phyloP scores from a whole-genome alignment of 768 basidiomycete genomes.

The Boletus bicolor region DNA sequence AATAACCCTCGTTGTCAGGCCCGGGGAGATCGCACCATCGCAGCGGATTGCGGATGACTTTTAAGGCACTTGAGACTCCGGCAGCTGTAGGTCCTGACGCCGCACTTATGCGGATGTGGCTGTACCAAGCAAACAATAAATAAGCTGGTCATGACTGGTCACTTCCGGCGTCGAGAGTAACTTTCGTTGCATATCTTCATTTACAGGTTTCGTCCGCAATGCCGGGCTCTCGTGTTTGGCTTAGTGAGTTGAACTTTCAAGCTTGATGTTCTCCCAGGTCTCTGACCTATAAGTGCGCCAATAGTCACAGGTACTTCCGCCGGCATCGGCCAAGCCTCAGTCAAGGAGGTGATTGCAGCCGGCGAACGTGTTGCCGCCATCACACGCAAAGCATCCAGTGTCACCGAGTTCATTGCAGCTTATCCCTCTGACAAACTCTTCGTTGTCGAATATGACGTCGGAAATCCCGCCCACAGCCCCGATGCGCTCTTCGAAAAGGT shows the following conservation, averaged over 20 bases:
- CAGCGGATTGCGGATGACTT: too few relatives aligned
- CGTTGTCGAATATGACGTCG: conserved; percentile 32
- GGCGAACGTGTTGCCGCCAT: conserved; percentile 31
- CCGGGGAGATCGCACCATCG: too few relatives aligned
- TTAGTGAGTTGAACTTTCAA: conserved; percentile 10
- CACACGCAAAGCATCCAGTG: conserved; percentile 22
- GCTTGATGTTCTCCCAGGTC: background rate
- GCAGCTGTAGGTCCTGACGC: too few relatives aligned
- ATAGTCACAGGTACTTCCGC: conserved; percentile 42
- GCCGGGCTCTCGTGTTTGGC: conserved; percentile 24
- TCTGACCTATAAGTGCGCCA: background rate
- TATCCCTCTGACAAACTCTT: conserved; percentile 24
- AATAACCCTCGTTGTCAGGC: too few relatives aligned
- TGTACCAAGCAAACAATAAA: background rate
- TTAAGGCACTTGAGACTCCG: too few relatives aligned
- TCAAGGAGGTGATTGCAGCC: conserved; percentile 23
- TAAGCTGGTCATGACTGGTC: conserved; percentile 11
- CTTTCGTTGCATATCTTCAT: background rate
- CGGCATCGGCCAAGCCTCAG: conserved; percentile 37
- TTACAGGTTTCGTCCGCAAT: conserved; percentile 3
- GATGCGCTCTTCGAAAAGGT: conserved; percentile 21
- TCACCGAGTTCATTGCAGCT: conserved; percentile 14
- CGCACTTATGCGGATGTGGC: too few relatives aligned
- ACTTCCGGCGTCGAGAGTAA: background rate
- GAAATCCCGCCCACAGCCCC: conserved; percentile 15